These are phyloP conservation scores for Collybiopsis luxurians DNA, from an alignment of 768 basidiomycete species.

Conservation along the genomic window DNA sequence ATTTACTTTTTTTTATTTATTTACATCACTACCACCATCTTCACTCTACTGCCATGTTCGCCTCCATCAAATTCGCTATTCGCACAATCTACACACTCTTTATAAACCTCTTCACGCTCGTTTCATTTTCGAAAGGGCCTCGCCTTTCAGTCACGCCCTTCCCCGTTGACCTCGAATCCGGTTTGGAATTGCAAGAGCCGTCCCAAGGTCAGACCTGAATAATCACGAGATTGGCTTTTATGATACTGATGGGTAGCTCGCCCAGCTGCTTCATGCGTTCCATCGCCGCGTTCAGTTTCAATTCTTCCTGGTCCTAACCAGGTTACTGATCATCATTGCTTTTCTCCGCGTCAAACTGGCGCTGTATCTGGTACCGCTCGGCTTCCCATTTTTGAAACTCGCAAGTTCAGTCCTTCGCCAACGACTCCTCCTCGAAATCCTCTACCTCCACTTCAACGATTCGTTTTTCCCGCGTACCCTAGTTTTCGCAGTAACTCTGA, in stretches of 20 bases:
- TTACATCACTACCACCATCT: neutral
- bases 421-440: neutral
- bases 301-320: neutral
- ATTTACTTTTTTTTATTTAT: neutral
- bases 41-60: neutral
- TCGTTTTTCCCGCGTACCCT: neutral
- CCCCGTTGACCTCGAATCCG: slow-evolving; percentile 4
- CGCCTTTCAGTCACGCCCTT: neutral
- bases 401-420: neutral
- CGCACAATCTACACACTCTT: slow-evolving; percentile 7
- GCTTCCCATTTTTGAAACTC: neutral
- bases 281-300: neutral
- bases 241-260: no score
- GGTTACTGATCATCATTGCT: neutral
- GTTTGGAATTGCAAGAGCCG: neutral
- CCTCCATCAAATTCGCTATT: neutral
- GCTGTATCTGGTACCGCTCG: neutral
- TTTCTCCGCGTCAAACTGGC: neutral
- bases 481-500: neutral
- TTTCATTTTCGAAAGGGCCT: neutral
- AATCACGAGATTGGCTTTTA: neutral
- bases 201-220: neutral
- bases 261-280: neutral
- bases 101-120: neutral
- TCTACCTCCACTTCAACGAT: slow-evolving; percentile 2